Base-by-base conservation (phyloP, 2,329 filamentous ascomycete species). In the Colletotrichum noveboracense region DNA sequence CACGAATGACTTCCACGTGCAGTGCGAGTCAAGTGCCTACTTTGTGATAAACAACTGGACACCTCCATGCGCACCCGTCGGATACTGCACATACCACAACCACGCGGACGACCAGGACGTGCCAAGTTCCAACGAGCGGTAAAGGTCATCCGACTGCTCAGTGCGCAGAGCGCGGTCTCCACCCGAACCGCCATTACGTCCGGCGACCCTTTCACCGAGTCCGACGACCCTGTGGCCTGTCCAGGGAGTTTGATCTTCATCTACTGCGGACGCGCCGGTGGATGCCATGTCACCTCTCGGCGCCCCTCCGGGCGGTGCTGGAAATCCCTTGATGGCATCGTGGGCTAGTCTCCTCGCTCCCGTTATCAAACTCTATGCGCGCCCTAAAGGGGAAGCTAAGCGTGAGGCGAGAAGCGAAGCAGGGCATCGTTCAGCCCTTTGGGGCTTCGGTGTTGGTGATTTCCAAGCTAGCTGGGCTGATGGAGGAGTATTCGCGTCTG, bases 291-390 rank as follows among this genome's bases (percentile, higher is more conserved):
- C 43, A 76, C 70, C 34, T 76, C 74, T 76, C 55, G 70, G 73
- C 48, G 73, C 73, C 70, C 62, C 70, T 58, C 73, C 7, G 28
- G 73, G 70, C 73, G 56, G 73, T 75, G 73, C 73, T 52, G 68
- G 13, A 34, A 26, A 56, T n/a, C 52, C 21, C 58, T 34, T 34
- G 55, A 48, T 28, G 70, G 30, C 21, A 13, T 52, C 43, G 43
- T 52, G n/a, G 43, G 43, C 26, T 24, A 34, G 32, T 73, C 65
- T 69, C 36, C 38, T 55, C 65, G 48, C 36, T 66, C 55, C 34
- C 43, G 74, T 60, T 61, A 76, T 69, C 58, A 69, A 60, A 69
- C 58, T 36, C n/a, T 32, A 68, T 34, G 18, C 32, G 60, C 68
- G 38, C 68, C 58, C 28, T 38, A 62, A n/a, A 18, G 24, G 65